These are phyloP conservation scores for Corniculantispora saksenae DNA, from an alignment of 2,329 filamentous ascomycete species.

Conservation along the genomic window DNA sequence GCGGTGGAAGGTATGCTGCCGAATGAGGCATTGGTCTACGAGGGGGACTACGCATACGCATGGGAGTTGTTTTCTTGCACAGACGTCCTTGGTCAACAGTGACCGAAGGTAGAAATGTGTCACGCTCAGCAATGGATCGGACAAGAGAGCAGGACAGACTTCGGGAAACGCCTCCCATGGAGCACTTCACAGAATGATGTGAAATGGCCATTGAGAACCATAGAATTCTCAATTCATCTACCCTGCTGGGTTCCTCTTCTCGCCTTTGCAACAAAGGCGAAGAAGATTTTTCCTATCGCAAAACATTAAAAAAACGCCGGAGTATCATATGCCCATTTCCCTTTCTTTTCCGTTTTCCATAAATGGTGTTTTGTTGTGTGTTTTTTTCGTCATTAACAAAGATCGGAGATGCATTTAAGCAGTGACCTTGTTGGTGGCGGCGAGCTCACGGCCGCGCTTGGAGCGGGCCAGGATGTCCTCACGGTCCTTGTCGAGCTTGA, in stretches of 20 bases:
- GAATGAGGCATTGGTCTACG: neutral
- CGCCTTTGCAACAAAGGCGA: neutral
- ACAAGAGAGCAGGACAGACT: slow-evolving; percentile 43
- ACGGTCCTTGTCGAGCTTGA: slow-evolving; percentile 96
- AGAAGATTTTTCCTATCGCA: slow-evolving; percentile 9
- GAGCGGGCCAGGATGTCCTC: slow-evolving; percentile 86
- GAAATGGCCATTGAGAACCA: slow-evolving; percentile 72
- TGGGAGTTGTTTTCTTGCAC: neutral
- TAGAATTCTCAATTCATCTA: slow-evolving; percentile 45
- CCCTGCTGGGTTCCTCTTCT: slow-evolving; percentile 29
- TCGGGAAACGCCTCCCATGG: slow-evolving; percentile 76
- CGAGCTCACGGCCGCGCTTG: slow-evolving; percentile 75
- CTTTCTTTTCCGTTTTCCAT: slow-evolving; percentile 24
- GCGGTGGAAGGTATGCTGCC: slow-evolving; percentile 48
- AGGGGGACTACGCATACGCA: neutral
- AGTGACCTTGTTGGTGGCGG: slow-evolving; percentile 70
- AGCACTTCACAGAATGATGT: slow-evolving; percentile 66
- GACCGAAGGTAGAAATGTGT: slow-evolving; percentile 19
- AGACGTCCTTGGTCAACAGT: slow-evolving; percentile 13
- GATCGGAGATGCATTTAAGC: slow-evolving; percentile 40
- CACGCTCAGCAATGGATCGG: slow-evolving; percentile 15
- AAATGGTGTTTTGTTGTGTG: slow-evolving; percentile 23
- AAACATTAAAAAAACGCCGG: slow-evolving; percentile 36
- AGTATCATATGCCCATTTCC: slow-evolving; percentile 39
- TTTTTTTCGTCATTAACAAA: slow-evolving; percentile 23